phyloP scores from a whole-genome alignment of 345 rosid genomes.

The Syzygium oleosum region DNA sequence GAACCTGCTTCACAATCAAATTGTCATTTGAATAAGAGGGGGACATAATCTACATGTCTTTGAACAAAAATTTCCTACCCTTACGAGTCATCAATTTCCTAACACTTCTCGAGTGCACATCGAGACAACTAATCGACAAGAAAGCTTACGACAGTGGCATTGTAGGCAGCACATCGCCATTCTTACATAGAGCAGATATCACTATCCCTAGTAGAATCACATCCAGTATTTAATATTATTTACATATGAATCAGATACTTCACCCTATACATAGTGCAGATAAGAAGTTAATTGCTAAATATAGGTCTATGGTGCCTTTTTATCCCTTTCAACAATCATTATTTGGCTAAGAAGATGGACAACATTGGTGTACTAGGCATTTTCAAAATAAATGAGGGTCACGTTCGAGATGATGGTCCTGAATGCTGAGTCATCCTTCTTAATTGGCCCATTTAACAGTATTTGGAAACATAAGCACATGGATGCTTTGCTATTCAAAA shows the following conservation, averaged over 20 bases:
- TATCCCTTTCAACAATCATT: background rate
- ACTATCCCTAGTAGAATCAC: background rate
- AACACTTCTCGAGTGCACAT: background rate
- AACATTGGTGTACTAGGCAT: background rate
- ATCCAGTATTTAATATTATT: background rate
- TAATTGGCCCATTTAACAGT: slow-evolving; percentile 23
- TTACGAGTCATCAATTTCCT: background rate
- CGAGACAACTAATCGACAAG: background rate
- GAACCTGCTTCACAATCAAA: slow-evolving; percentile 8
- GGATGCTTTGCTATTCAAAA: background rate
- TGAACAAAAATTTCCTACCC: slow-evolving; percentile 7
- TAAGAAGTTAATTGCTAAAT: background rate
- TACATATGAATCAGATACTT: background rate
- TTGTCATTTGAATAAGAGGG: slow-evolving; percentile 21
- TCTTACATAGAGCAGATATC: background rate
- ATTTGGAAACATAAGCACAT: slow-evolving; percentile 38
- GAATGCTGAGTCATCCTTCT: background rate
- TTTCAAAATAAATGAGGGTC: background rate
- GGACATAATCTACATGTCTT: slow-evolving; percentile 19
- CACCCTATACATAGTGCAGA: background rate
- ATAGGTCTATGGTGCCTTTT: background rate
- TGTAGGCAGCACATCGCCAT: background rate
- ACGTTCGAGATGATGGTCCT: background rate
- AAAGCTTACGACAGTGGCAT: background rate
- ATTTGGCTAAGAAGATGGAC: background rate